A percentile compares a stretch with the other conserved stretches of the same genome.
Evolutionary conservation across 1,284 basidiomycete species (phyloP).

Genomic region (Boletellus deceptivus): DNA sequence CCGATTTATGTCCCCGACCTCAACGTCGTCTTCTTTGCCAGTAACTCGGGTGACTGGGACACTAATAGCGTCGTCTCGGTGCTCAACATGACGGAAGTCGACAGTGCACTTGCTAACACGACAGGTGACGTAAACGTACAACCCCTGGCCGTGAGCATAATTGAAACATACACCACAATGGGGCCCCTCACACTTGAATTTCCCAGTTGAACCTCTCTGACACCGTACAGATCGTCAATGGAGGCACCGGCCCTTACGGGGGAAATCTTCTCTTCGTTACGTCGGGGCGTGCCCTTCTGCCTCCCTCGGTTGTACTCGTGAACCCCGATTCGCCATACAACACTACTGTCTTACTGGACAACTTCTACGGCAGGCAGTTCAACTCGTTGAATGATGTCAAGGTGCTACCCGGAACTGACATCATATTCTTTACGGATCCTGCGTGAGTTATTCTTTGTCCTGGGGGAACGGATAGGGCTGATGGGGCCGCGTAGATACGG

Average conservation of each 20-base stretch:
- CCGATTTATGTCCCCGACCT: conserved; percentile 60
- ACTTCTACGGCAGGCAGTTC: conserved; percentile 76
- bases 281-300: conserved; percentile 62
- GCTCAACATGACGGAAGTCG: conserved; percentile 45
- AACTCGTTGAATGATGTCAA: conserved; percentile 81
- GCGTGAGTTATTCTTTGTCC: conserved; percentile 39
- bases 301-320: conserved; percentile 64
- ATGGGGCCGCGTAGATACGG: conserved; percentile 49
- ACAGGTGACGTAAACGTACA: conserved; percentile 50
- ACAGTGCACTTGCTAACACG: conserved; percentile 36
- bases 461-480: too few relatives aligned
- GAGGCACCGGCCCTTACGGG: conserved; percentile 67
- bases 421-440: conserved; percentile 63
- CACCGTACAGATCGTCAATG: conserved; percentile 68
- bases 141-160: conserved; percentile 33
- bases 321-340: conserved; percentile 64
- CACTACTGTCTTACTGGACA: conserved; percentile 63
- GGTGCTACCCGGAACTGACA: conserved; percentile 61
- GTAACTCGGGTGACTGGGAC: conserved; percentile 47
- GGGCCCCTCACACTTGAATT: neutral
- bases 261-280: conserved; percentile 63
- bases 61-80: conserved; percentile 47
- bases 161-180: neutral
- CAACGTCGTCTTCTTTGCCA: conserved; percentile 57
- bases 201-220: conserved; percentile 49